These are phyloP conservation scores for Kwoniella dejecticola DNA, from an alignment of 768 basidiomycete genomes.

Conservation along the genomic window DNA sequence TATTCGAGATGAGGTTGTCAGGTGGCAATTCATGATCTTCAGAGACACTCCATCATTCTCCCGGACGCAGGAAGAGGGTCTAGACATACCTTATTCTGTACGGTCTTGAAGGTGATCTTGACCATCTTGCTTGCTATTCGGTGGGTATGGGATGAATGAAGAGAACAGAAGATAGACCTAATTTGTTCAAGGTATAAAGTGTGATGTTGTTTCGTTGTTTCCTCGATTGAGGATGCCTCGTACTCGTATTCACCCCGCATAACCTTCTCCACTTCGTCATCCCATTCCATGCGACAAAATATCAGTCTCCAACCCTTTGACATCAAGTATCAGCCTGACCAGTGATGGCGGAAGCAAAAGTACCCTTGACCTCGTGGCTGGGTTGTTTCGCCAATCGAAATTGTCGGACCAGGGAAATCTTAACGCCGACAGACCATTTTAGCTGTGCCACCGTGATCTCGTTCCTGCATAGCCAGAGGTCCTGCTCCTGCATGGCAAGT, in stretches of 20 bases:
- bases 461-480: background rate
- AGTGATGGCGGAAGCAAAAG: background rate
- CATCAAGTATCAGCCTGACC: background rate
- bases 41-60: constrained; percentile 2
- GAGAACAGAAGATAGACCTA: background rate
- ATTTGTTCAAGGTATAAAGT: constrained; percentile 3
- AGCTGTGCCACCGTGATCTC: background rate
- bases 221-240: background rate
- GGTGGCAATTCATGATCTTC: constrained; percentile 6
- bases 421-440: constrained; percentile 11
- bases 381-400: background rate
- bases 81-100: constrained; percentile 70
- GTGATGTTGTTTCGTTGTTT: constrained; percentile 3
- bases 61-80: background rate
- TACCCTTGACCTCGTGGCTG: background rate
- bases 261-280: constrained; percentile 17
- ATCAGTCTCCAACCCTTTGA: constrained; percentile 2
- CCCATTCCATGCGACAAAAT: background rate
- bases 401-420: constrained; percentile 6
- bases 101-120: constrained; percentile 94
- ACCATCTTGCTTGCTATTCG: constrained; percentile 57
- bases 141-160: background rate
- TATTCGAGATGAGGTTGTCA: constrained; percentile 49
- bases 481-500: background rate
- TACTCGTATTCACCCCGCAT: background rate